Percentiles rank a stretch among this genome's conserved stretches.
These are phyloP conservation scores for Lycium ferocissimum DNA, from an alignment of 257 asterid genomes.

Conservation along the genomic window DNA sequence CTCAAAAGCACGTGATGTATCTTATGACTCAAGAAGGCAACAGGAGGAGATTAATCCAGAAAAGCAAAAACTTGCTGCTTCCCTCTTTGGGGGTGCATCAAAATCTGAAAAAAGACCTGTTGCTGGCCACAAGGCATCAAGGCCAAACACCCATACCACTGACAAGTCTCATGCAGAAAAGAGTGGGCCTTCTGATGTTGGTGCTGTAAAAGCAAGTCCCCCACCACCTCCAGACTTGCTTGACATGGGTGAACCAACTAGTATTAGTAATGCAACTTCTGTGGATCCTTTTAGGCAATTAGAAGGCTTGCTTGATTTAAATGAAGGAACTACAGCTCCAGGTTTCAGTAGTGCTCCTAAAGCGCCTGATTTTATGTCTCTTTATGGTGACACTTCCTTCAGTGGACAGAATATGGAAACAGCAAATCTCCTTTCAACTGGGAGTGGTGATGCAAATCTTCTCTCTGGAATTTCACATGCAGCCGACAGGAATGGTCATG, in stretches of 20 bases:
- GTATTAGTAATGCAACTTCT: conserved; percentile 46
- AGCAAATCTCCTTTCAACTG: conserved; percentile 37
- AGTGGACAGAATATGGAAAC: conserved; percentile 45
- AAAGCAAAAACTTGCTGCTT: conserved; percentile 93
- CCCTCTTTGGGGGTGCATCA: conserved; percentile 77
- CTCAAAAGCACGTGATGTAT: conserved; percentile 46
- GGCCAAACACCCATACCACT: conserved; percentile 48
- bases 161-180: conserved; percentile 56
- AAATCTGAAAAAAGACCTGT: conserved; percentile 65
- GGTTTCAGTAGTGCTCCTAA: conserved; percentile 44
- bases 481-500: conserved; percentile 52
- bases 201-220: conserved; percentile 50
- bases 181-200: conserved; percentile 48
- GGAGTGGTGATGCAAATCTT: conserved; percentile 28
- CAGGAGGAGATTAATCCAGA: conserved; percentile 71
- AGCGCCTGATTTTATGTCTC: conserved; percentile 65
- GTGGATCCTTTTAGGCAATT: conserved; percentile 87
- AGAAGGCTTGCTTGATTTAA: conserved; percentile 82
- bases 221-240: conserved; percentile 88
- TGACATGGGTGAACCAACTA: conserved; percentile 78
- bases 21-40: conserved; percentile 67
- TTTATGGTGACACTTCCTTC: conserved; percentile 61
- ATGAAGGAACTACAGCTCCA: conserved; percentile 49
- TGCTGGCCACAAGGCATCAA: conserved; percentile 55
- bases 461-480: conserved; percentile 37